Percentiles rank a stretch among this genome's conserved stretches.
These are phyloP conservation scores for Pestalotiopsis sp. DNA, from an alignment of 2,329 filamentous ascomycete genomes.

Conservation along the genomic window DNA sequence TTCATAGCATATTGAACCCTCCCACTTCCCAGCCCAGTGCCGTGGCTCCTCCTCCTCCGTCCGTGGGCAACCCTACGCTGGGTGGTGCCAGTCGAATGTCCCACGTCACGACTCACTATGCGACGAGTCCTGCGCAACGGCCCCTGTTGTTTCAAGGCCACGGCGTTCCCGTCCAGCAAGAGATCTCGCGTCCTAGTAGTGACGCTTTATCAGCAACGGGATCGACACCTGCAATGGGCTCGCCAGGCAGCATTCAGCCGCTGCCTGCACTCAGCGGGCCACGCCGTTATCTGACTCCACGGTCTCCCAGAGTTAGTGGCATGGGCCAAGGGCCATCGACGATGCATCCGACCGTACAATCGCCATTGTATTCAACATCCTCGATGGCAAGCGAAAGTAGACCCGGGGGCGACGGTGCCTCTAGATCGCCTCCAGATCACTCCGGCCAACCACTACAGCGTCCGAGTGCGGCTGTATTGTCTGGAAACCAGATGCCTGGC, in stretches of 20 bases:
- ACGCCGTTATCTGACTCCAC: conserved; percentile 59
- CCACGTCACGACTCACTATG: conserved; percentile 22
- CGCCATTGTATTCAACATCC: conserved; percentile 24
- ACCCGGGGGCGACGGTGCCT: conserved; percentile 21
- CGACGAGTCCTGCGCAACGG: conserved; percentile 26
- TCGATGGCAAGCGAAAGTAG: conserved; percentile 21
- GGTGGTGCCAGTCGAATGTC: conserved; percentile 21
- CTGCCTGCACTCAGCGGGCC: conserved; percentile 33
- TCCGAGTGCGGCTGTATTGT: conserved; percentile 23
- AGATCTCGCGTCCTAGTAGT: conserved; percentile 21
- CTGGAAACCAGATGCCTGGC: conserved; percentile 22
- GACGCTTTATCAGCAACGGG: conserved; percentile 26
- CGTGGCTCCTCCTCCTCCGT: conserved; percentile 13
- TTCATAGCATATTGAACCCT: conserved; percentile 49
- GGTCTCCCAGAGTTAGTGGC: conserved; percentile 59
- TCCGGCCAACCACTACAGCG: conserved; percentile 25
- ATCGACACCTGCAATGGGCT: conserved; percentile 32
- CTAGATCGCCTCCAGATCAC: neutral
- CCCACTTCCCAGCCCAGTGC: conserved; percentile 31
- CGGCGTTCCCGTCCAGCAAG: conserved; percentile 24
- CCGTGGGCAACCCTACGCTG: conserved; percentile 17
- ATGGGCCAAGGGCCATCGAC: conserved; percentile 38
- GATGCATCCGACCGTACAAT: conserved; percentile 32
- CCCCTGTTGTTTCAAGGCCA: conserved; percentile 25
- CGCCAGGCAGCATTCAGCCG: conserved; percentile 32